Conservation (phyloP, 140 eudicot species). For the Cichorium intybus region DNA sequence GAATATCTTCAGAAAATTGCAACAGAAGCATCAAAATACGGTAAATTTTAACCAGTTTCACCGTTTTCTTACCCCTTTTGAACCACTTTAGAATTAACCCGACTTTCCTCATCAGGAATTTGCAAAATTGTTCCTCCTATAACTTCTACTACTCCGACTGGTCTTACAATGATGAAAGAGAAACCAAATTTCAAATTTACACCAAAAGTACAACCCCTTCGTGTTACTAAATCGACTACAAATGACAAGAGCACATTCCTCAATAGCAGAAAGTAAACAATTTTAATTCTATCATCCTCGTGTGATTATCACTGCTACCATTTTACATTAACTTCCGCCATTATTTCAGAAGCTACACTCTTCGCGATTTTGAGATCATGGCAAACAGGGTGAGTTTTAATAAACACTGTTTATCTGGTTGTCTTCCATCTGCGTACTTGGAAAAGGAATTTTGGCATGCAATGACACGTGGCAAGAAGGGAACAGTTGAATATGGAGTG, state of each 20-base stretch:
- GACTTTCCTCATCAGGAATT: slow-evolving; percentile 33
- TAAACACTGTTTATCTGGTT: slow-evolving; percentile 51
- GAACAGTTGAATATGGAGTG: slow-evolving; percentile 61
- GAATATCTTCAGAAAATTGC: slow-evolving; percentile 44
- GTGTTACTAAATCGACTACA: slow-evolving; percentile 52
- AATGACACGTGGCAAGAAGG: slow-evolving; percentile 44
- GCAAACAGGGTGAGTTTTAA: slow-evolving; percentile 59
- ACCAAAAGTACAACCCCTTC: slow-evolving; percentile 62
- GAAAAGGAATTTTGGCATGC: slow-evolving; percentile 68
- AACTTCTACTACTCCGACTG: slow-evolving; percentile 41
- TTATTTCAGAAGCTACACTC: slow-evolving; percentile 49
- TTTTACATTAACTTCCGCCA: not conserved
- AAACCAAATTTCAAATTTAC: slow-evolving; percentile 50
- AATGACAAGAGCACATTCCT: slow-evolving; percentile 54
- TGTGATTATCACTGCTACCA: not conserved
- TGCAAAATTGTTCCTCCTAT: slow-evolving; percentile 66
- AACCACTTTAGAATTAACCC: not conserved
- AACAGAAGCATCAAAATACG: slow-evolving; percentile 58
- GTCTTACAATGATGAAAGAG: slow-evolving; percentile 49
- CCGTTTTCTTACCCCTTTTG: not conserved
- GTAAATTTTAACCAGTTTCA: slow-evolving; percentile 24
- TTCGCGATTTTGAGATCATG: slow-evolving; percentile 66
- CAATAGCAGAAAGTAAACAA: slow-evolving; percentile 41
- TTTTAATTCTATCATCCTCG: not conserved
- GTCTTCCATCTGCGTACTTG: slow-evolving; percentile 57